Conservation (phyloP, 805 yeast species). For the Cyberlindnera xylosilytica region DNA sequence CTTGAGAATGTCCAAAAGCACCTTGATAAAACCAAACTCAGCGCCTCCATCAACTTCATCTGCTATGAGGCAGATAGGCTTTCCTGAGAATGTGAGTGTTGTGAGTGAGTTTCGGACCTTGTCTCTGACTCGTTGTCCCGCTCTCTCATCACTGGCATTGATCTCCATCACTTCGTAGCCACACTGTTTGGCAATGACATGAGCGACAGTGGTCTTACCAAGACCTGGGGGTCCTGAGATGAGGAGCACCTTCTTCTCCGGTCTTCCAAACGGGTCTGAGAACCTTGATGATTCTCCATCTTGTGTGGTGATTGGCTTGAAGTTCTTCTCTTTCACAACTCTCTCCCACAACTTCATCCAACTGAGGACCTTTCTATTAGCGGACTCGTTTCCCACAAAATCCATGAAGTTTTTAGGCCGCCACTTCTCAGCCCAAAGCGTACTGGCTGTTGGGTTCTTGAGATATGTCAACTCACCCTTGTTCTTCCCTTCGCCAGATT, state of each 20-base stretch:
- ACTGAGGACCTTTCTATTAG: conserved; percentile 53
- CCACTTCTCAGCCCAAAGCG: conserved; percentile 62
- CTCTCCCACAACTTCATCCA: conserved; percentile 72
- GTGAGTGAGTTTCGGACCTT: conserved; percentile 61
- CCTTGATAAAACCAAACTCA: conserved; percentile 60
- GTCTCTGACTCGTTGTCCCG: conserved; percentile 52
- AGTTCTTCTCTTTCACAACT: conserved; percentile 48
- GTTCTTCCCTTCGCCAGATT: too few species aligned
- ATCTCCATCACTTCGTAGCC: conserved; percentile 81
- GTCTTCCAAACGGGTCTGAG: conserved; percentile 54
- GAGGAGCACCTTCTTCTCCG: conserved; percentile 59
- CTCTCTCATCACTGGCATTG: conserved; percentile 81
- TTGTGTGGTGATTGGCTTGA: conserved; percentile 26
- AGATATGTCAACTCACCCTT: too few species aligned
- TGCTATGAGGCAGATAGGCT: conserved; percentile 77
- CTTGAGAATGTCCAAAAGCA: conserved; percentile 52
- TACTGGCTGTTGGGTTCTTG: conserved; percentile 3
- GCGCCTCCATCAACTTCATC: conserved; percentile 89
- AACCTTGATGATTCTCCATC: conserved; percentile 9
- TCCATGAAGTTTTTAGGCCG: conserved; percentile 63
- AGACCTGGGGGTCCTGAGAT: conserved; percentile 92
- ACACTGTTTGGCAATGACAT: conserved; percentile 74
- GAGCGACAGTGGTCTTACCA: conserved; percentile 90
- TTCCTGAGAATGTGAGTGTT: conserved; percentile 61
- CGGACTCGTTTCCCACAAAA: conserved; percentile 63